A percentile compares a stretch with the other conserved stretches of the same genome.
Conservation (phyloP, 1,284 basidiomycete genomes). For the Mycosarcoma maydis region DNA sequence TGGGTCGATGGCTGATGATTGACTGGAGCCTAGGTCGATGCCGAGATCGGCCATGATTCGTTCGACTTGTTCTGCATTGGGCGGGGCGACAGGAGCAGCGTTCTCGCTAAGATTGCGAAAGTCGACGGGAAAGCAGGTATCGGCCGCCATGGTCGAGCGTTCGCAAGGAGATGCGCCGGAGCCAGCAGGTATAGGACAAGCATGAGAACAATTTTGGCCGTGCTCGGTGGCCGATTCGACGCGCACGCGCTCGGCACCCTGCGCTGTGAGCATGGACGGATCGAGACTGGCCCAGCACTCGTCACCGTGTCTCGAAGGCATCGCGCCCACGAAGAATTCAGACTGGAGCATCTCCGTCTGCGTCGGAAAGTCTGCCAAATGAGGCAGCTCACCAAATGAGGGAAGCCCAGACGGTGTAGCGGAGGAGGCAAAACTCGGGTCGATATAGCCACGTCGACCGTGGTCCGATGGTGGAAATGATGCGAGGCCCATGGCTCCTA, state of each 20-base stretch:
- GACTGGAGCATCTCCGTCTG: conserved; percentile 20
- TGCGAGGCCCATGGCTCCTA: background rate
- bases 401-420: conserved; percentile 1
- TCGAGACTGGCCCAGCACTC: conserved; percentile 13
- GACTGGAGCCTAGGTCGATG: conserved; percentile 13
- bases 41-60: conserved; percentile 36
- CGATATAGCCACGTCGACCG: conserved; percentile 4
- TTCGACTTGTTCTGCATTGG: conserved; percentile 20
- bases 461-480: background rate
- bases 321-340: conserved; percentile 24
- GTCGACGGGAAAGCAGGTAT: conserved; percentile 16
- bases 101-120: conserved; percentile 23
- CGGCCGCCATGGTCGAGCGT: conserved; percentile 7
- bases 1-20: conserved; percentile 2
- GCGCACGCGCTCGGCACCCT: conserved; percentile 19
- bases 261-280: conserved; percentile 15
- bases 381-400: background rate
- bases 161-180: conserved; percentile 6
- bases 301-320: conserved; percentile 3
- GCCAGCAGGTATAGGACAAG: background rate
- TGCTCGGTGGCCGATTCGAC: conserved; percentile 14
- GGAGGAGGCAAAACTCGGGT: background rate
- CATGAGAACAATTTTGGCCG: background rate
- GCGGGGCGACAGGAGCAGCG: conserved; percentile 9
- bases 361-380: background rate